A percentile compares a stretch with the other conserved stretches of the same genome.
phyloP scores from a whole-genome alignment of 2,329 filamentous ascomycete species.

The Hymenoscyphus albidus region DNA sequence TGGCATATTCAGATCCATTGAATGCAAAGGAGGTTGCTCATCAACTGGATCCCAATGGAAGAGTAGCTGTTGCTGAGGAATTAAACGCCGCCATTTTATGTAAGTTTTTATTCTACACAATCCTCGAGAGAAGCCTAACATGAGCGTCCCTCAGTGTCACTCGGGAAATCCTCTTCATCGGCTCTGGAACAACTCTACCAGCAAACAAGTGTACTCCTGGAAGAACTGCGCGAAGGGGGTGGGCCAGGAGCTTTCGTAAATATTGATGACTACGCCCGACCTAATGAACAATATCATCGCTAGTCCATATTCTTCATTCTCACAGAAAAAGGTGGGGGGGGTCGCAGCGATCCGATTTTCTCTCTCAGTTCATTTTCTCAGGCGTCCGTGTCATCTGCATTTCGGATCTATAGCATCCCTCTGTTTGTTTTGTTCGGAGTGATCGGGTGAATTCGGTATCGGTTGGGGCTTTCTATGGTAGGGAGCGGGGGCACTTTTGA shows the following conservation, averaged over 20 bases:
- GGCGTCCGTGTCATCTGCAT: slow-evolving; percentile 12
- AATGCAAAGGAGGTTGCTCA: slow-evolving; percentile 71
- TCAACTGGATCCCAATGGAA: slow-evolving; percentile 70
- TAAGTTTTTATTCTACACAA: slow-evolving; percentile 25
- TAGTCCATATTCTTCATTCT: not conserved
- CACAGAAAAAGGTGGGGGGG: not conserved
- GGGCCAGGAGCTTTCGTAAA: slow-evolving; percentile 81
- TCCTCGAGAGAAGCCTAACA: not conserved
- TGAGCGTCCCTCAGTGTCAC: slow-evolving; percentile 57
- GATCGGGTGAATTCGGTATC: not conserved
- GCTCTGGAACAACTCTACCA: slow-evolving; percentile 81
- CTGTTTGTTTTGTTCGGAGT: not conserved
- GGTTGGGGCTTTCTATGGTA: not conserved
- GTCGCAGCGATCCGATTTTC: not conserved
- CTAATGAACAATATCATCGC: slow-evolving; percentile 12
- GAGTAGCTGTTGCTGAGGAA: slow-evolving; percentile 82
- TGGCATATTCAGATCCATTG: slow-evolving; percentile 81
- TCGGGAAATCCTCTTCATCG: slow-evolving; percentile 84
- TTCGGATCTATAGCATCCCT: not conserved
- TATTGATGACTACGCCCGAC: slow-evolving; percentile 47
- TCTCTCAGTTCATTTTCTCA: slow-evolving; percentile 10
- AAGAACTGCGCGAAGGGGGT: slow-evolving; percentile 74
- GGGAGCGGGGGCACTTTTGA: not conserved
- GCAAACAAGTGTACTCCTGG: slow-evolving; percentile 82
- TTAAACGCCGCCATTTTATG: slow-evolving; percentile 87